Evolutionary conservation across 1,139 yeast genomes (phyloP).

Genomic region (Hyphopichia wangnamkhiaoensis): DNA sequence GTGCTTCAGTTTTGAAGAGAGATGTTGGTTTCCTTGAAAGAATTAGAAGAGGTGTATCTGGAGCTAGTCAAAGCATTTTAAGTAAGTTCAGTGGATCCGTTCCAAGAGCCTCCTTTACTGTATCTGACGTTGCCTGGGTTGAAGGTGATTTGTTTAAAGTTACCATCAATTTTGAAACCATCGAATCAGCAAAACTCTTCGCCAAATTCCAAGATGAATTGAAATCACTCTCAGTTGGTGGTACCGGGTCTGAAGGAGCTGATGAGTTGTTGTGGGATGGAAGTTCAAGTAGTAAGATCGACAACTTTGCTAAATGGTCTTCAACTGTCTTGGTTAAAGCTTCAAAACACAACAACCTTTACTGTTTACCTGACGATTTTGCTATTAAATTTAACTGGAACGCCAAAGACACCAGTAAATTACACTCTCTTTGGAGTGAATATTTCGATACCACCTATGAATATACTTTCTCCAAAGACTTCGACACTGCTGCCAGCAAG

Average conservation of each 20-base stretch:
- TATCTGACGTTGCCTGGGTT: conserved; percentile 25
- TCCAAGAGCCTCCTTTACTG: conserved; percentile 31
- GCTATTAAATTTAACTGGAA: conserved; percentile 23
- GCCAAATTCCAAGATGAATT: conserved; percentile 21
- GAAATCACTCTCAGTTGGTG: conserved; percentile 20
- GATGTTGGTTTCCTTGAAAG: conserved; percentile 4
- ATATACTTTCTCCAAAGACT: conserved; percentile 15
- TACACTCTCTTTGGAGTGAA: conserved; percentile 15
- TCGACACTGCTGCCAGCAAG: conserved; percentile 8
- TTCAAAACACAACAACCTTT: conserved; percentile 18
- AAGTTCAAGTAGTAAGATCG: conserved; percentile 20
- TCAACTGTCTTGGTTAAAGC: conserved; percentile 27
- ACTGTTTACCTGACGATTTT: conserved; percentile 32
- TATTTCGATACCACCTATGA: conserved; percentile 19
- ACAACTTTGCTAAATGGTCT: conserved; percentile 28
- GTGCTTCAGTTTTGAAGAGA: conserved; percentile 6
- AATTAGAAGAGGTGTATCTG: conserved; percentile 3
- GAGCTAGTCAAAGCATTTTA: conserved; percentile 6
- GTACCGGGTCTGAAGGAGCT: conserved; percentile 16
- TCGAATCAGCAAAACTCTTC: conserved; percentile 22
- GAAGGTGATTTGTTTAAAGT: conserved; percentile 29
- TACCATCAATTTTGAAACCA: conserved; percentile 24
- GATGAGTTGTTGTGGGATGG: conserved; percentile 16
- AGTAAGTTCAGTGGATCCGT: conserved; percentile 11
- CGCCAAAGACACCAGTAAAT: conserved; percentile 13